These are phyloP conservation scores for Barnettozyma wickerhamii DNA, from an alignment of 805 yeast genomes.

Conservation along the genomic window DNA sequence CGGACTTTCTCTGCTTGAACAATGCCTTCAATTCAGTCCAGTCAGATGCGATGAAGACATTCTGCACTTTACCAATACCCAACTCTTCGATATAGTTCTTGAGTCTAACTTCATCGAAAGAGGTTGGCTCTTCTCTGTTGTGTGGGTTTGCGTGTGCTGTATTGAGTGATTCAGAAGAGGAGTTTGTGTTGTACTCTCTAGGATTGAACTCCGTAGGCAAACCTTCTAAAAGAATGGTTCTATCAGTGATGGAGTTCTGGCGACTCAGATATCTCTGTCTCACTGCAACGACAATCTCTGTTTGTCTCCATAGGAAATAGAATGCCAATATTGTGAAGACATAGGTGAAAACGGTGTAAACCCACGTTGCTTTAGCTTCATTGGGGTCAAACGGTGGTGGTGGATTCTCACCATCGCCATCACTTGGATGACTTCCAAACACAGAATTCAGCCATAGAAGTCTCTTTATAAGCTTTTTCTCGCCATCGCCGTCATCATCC, in stretches of 20 bases:
- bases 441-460: neutral
- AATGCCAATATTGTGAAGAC: conserved; percentile 70
- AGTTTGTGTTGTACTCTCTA: conserved; percentile 16
- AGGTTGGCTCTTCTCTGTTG: neutral
- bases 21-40: conserved; percentile 71
- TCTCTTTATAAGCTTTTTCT: conserved; percentile 12
- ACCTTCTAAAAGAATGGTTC: conserved; percentile 84
- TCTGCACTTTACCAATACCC: conserved; percentile 75
- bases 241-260: conserved; percentile 86
- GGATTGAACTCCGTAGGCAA: conserved; percentile 74
- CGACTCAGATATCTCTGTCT: conserved; percentile 81
- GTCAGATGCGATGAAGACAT: conserved; percentile 75
- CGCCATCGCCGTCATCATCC: conserved; percentile 13
- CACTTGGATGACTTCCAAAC: conserved; percentile 22
- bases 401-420: conserved; percentile 35
- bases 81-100: conserved; percentile 72
- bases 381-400: conserved; percentile 34
- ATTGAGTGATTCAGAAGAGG: conserved; percentile 11
- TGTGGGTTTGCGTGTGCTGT: neutral
- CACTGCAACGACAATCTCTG: conserved; percentile 66
- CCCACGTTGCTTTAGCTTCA: conserved; percentile 63
- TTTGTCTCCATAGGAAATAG: conserved; percentile 61
- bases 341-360: conserved; percentile 84
- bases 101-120: conserved; percentile 53
- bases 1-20: conserved; percentile 50